phyloP scores from a whole-genome alignment of 139 green algal genomes.

The Zygnema circumcarinatum region DNA sequence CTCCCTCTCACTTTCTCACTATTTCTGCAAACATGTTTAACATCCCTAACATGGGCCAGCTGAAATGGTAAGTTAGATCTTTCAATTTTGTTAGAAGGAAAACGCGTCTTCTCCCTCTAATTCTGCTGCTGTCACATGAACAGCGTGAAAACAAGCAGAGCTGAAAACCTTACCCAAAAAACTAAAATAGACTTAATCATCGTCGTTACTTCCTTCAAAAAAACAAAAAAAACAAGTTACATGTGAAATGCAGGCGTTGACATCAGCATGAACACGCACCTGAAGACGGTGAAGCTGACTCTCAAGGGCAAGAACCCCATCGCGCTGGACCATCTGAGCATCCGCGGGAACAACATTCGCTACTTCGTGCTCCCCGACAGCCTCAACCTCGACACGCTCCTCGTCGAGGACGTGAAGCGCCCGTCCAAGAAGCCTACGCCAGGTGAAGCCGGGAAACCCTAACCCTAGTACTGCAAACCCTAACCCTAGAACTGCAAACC shows the following conservation, averaged over 20 bases:
- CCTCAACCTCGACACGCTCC: slow-evolving; percentile 97
- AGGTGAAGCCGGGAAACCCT: slow-evolving; percentile 48
- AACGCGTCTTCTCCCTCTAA: no score
- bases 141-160: no score
- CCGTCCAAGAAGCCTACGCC: slow-evolving; percentile 74
- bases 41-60: no score
- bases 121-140: no score
- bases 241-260: slow-evolving; percentile 92
- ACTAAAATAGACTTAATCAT: no score
- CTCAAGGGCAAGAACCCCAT: slow-evolving; percentile 88
- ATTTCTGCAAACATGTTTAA: neutral
- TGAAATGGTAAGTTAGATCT: no score
- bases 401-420: slow-evolving; percentile 96
- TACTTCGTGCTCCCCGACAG: slow-evolving; percentile 98
- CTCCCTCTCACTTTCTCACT: neutral
- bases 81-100: no score
- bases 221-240: no score
- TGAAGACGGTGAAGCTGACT: slow-evolving; percentile 96
- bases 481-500: no score
- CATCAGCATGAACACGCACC: slow-evolving; percentile 99
- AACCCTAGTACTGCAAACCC: neutral
- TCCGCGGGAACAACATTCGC: slow-evolving; percentile 86
- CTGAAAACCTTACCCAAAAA: no score
- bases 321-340: slow-evolving; percentile 86
- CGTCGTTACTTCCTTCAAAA: no score